These are phyloP conservation scores for Aspergillus cejpii DNA, from an alignment of 2,329 filamentous ascomycete genomes.

Conservation along the genomic window DNA sequence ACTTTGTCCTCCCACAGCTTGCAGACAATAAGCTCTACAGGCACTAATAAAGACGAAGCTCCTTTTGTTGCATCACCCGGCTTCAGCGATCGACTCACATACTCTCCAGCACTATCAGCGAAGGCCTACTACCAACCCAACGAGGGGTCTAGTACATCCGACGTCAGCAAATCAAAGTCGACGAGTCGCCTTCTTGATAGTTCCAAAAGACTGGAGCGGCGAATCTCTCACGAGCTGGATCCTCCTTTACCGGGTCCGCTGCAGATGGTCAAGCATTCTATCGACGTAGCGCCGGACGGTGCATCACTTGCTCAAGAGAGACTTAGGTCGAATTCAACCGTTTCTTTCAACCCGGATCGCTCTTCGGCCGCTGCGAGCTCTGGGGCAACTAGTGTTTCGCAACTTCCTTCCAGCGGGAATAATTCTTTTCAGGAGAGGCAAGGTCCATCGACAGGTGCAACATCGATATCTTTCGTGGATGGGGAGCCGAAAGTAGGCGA, in stretches of 20 bases:
- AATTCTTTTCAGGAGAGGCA: slow-evolving; percentile 25
- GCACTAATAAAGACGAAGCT: slow-evolving; percentile 28
- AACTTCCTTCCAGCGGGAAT: slow-evolving; percentile 23
- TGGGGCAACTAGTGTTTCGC: slow-evolving; percentile 26
- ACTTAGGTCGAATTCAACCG: slow-evolving; percentile 26
- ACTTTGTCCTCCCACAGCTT: slow-evolving; percentile 27
- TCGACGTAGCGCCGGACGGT: slow-evolving; percentile 22
- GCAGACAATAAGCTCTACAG: slow-evolving; percentile 25
- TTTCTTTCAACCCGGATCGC: slow-evolving; percentile 26
- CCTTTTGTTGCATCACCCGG: slow-evolving; percentile 26
- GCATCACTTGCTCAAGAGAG: slow-evolving; percentile 29
- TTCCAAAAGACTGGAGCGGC: slow-evolving; percentile 25
- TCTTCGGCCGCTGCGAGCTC: slow-evolving; percentile 22
- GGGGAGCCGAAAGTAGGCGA: slow-evolving; percentile 25
- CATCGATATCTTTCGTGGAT: slow-evolving; percentile 27
- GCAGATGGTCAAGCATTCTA: slow-evolving; percentile 21
- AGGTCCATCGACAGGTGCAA: slow-evolving; percentile 23
- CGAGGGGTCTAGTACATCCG: slow-evolving; percentile 19
- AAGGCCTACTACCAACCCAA: slow-evolving; percentile 26
- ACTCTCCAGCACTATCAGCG: slow-evolving; percentile 31
- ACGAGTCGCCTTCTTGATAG: slow-evolving; percentile 19
- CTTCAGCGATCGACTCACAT: slow-evolving; percentile 22
- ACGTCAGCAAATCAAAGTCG: slow-evolving; percentile 17
- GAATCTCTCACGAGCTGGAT: slow-evolving; percentile 25
- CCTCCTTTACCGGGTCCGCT: slow-evolving; percentile 17